These are phyloP conservation scores for Mucor lusitanicus DNA, from an alignment of 371 early-diverging fungal genomes.

Conservation along the genomic window DNA sequence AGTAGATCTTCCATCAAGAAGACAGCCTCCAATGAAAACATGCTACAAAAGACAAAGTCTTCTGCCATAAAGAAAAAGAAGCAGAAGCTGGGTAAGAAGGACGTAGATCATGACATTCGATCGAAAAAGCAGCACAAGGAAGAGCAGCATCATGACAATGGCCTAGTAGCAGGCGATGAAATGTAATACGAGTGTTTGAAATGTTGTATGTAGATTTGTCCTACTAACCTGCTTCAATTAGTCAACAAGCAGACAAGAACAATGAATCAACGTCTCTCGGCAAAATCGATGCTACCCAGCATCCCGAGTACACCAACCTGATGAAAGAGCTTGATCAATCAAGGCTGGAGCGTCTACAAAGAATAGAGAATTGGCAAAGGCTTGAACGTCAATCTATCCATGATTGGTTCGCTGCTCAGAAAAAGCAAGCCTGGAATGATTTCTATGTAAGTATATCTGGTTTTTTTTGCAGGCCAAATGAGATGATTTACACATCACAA, in stretches of 20 bases:
- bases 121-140: slow-evolving; percentile 1
- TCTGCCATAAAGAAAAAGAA: slow-evolving; percentile 17
- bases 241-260: not conserved
- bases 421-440: slow-evolving; percentile 33
- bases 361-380: slow-evolving; percentile 25
- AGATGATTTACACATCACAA: not conserved
- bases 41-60: slow-evolving; percentile 2
- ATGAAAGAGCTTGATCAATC: slow-evolving; percentile 28
- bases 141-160: not conserved
- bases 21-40: slow-evolving; percentile 1
- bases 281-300: slow-evolving; percentile 19
- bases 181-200: not conserved
- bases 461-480: not conserved
- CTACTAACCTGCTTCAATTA: not conserved
- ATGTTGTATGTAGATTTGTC: not conserved
- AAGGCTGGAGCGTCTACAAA: slow-evolving; percentile 19
- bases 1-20: slow-evolving; percentile 23
- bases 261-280: slow-evolving; percentile 1
- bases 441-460: slow-evolving; percentile 24
- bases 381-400: slow-evolving; percentile 23
- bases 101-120: slow-evolving; percentile 12
- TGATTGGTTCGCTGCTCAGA: slow-evolving; percentile 35
- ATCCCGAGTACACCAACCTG: slow-evolving; percentile 31
- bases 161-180: not conserved
- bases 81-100: slow-evolving; percentile 6